phyloP scores from a whole-genome alignment of 1,284 basidiomycete species.

The Ceratobasidium sp. region DNA sequence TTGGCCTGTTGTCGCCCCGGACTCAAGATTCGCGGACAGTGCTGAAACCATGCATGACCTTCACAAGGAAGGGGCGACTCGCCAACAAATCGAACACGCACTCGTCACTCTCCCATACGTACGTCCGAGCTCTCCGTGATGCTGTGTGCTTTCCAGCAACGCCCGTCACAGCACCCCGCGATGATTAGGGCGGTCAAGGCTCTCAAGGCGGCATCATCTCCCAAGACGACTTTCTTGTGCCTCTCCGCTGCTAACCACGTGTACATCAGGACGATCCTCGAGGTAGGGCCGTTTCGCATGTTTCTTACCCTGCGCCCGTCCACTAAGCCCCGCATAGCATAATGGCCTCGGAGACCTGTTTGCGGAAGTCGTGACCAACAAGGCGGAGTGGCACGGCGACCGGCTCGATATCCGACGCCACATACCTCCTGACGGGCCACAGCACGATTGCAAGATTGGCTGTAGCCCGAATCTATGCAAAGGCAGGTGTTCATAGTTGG shows the following conservation, averaged over 20 bases:
- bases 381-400: conserved; percentile 84
- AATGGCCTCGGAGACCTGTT: conserved; percentile 83
- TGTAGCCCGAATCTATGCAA: conserved; percentile 99
- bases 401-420: conserved; percentile 83
- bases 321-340: conserved; percentile 63
- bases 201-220: conserved; percentile 73
- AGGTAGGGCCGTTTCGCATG: conserved; percentile 62
- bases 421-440: conserved; percentile 79
- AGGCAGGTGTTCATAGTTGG: conserved; percentile 63
- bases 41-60: conserved; percentile 81
- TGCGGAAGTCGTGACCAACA: conserved; percentile 92
- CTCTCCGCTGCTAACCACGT: conserved; percentile 95
- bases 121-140: conserved; percentile 56
- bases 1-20: conserved; percentile 40
- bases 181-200: conserved; percentile 90
- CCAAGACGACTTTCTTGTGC: conserved; percentile 86
- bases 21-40: conserved; percentile 59
- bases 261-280: conserved; percentile 91
- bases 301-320: conserved; percentile 21
- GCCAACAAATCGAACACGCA: conserved; percentile 81
- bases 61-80: conserved; percentile 74
- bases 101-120: conserved; percentile 90
- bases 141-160: conserved; percentile 13
- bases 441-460: conserved; percentile 89
- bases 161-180: conserved; percentile 85